Base-by-base conservation (phyloP, 495 filamentous ascomycete genomes). In the Astrocystis sublimbata region DNA sequence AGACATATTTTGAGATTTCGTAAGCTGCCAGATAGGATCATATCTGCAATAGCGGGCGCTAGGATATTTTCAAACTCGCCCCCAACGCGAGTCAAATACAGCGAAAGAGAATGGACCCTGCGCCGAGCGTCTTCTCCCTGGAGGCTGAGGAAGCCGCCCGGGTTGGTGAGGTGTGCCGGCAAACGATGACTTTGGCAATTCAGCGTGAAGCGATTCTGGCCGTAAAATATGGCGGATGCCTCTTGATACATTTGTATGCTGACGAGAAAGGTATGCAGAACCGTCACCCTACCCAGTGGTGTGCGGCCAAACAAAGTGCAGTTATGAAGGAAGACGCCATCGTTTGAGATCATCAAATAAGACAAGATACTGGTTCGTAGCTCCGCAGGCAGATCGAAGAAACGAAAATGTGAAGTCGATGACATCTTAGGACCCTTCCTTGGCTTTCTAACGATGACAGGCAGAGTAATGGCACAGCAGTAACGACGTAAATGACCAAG, bases 361-460 rank as follows among this genome's bases (percentile, higher is more conserved):
- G 64, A 53, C 30, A 98, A 76, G 67, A 98, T 96, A 59, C 80
- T 79, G 68, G 93, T 87, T 47, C 94, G 86, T 35, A 89, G 83
- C 6, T 93, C 87, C 50, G 77, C 65, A 3, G 94, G 93, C 12
- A 98, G 84, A 71, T 97, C 93, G 17, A 69, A 62, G 51, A 71
- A 71, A 17, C 55, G 69, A 10, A 71, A 71, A 31, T 23, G 10
- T 0, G 45, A 38, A 12, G 10, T 42, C 19, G 50, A 19, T 13
- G 58, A 38, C 62, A 65, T 68, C 13, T 31, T 28, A 17, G 13
- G 31, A 9, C 21, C n/a, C 23, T 17, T 24, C n/a, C 24, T 42
- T 15, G 35, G 24, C 1, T 15, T 8, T 43, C 4, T 4, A 21
- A 19, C 30, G 24, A n/a, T 2, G 23, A 35, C 28, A 12, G n/a